Percentiles rank a stretch among this genome's conserved stretches.
phyloP scores from a whole-genome alignment of 805 yeast genomes.

The Yamadazyma sp. region DNA sequence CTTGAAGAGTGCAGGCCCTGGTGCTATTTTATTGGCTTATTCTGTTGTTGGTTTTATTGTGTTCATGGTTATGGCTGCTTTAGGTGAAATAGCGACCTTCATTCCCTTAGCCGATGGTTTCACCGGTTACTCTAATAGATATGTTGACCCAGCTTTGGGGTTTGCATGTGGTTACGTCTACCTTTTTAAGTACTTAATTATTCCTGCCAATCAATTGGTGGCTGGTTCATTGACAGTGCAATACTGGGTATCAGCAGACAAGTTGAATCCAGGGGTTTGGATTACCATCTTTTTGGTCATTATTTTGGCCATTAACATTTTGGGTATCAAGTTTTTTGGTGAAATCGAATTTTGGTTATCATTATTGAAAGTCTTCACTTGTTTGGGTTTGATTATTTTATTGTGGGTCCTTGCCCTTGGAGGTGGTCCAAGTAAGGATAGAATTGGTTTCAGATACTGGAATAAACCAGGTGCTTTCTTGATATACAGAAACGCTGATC shows the following conservation, averaged over 20 bases:
- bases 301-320: slow-evolving; percentile 41
- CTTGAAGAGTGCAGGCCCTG: slow-evolving; percentile 70
- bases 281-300: slow-evolving; percentile 47
- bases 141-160: slow-evolving; percentile 65
- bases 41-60: slow-evolving; percentile 70
- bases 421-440: slow-evolving; percentile 74
- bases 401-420: slow-evolving; percentile 69
- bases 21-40: slow-evolving; percentile 62
- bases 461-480: slow-evolving; percentile 62
- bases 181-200: slow-evolving; percentile 52
- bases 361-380: slow-evolving; percentile 60
- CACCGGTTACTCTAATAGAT: slow-evolving; percentile 62
- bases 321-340: slow-evolving; percentile 53
- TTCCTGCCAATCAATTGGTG: slow-evolving; percentile 63
- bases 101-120: slow-evolving; percentile 67
- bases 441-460: slow-evolving; percentile 75
- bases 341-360: slow-evolving; percentile 67
- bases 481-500: slow-evolving; percentile 45
- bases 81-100: slow-evolving; percentile 69
- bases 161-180: slow-evolving; percentile 69
- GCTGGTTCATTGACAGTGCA: slow-evolving; percentile 57
- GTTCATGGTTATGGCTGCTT: slow-evolving; percentile 63
- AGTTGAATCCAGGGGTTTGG: slow-evolving; percentile 59
- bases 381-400: slow-evolving; percentile 64
- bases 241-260: slow-evolving; percentile 50